Conservation (phyloP, 495 filamentous ascomycete species). For the Cercophora newfieldiana region DNA sequence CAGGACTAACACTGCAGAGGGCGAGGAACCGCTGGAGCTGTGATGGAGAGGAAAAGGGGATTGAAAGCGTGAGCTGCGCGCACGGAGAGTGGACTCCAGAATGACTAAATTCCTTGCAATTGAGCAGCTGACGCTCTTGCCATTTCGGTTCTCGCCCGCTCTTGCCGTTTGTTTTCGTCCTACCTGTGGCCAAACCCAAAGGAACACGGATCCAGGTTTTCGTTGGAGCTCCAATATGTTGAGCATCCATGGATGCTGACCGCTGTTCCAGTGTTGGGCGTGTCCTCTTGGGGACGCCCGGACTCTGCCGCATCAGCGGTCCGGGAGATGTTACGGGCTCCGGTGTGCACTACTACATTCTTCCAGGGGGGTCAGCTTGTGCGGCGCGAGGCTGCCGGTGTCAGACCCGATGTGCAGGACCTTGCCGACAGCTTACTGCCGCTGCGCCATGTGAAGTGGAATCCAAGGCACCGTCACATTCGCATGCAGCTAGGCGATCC, state of each 20-base stretch:
- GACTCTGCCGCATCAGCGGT: background rate
- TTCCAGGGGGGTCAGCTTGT: slow-evolving; percentile 5
- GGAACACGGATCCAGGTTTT: background rate
- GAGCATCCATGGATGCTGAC: background rate
- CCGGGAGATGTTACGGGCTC: slow-evolving; percentile 13
- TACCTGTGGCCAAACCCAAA: background rate
- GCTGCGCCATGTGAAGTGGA: slow-evolving; percentile 9
- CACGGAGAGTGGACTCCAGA: background rate
- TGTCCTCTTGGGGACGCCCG: slow-evolving; percentile 2
- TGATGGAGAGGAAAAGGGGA: background rate
- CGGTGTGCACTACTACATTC: background rate
- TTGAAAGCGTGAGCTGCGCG: background rate
- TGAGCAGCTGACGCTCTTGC: background rate
- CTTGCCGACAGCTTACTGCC: background rate
- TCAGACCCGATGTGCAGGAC: slow-evolving; percentile 19
- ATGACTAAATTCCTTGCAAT: background rate
- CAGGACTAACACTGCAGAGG: background rate
- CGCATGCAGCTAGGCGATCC: slow-evolving; percentile 9
- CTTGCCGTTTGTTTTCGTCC: background rate
- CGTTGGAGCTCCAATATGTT: background rate
- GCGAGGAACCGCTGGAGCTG: background rate
- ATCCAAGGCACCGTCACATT: slow-evolving; percentile 10
- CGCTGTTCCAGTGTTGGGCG: slow-evolving; percentile 11
- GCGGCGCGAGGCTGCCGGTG: slow-evolving; percentile 12
- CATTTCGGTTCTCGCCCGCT: background rate